A percentile compares a stretch with the other conserved stretches of the same genome.
Conservation (phyloP, 2,329 filamentous ascomycete species). For the Fusarium napiforme region DNA sequence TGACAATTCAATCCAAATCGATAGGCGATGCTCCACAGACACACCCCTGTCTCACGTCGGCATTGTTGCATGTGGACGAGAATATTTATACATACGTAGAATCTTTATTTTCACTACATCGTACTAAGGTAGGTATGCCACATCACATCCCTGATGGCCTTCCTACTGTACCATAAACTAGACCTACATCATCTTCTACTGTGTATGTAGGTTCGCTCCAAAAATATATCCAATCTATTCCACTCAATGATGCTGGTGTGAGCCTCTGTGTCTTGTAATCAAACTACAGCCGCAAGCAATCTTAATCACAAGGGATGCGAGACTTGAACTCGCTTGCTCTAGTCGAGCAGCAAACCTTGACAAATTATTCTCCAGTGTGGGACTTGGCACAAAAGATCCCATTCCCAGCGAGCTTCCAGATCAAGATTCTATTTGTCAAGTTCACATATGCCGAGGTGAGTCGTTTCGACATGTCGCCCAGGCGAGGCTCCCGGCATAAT, state of each 20-base stretch:
- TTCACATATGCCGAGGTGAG: conserved; percentile 17
- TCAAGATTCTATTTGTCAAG: conserved; percentile 24
- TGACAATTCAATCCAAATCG: background rate
- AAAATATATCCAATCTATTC: background rate
- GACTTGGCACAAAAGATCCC: conserved; percentile 10
- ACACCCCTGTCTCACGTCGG: background rate
- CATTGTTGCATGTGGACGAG: background rate
- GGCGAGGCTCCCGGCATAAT: conserved; percentile 3
- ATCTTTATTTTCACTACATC: background rate
- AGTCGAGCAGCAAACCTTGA: background rate
- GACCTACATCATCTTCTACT: background rate
- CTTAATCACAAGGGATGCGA: background rate
- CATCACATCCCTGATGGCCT: background rate
- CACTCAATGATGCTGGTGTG: background rate
- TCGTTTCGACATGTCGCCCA: background rate
- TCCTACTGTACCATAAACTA: background rate
- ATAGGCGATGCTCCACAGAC: background rate
- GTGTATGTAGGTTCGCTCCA: background rate
- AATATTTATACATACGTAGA: background rate
- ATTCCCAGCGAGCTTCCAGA: conserved; percentile 11
- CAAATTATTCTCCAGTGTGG: conserved; percentile 5
- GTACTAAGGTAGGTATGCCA: background rate
- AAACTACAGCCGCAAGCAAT: background rate
- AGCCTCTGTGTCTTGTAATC: background rate
- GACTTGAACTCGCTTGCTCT: background rate